Base-by-base conservation (phyloP, 768 basidiomycete genomes). In the Termitomyces sp. region DNA sequence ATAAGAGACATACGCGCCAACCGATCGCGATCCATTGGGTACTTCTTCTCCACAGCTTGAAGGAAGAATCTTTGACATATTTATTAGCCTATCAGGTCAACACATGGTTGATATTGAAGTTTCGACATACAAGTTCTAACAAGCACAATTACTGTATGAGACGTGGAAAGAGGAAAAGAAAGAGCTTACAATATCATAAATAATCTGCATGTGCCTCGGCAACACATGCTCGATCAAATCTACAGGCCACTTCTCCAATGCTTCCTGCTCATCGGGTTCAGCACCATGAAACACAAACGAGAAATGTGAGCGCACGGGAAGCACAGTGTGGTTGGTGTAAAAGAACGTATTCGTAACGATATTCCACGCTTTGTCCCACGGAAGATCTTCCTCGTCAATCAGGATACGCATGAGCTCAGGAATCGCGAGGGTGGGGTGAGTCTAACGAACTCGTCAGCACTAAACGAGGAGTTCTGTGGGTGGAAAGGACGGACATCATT, bases 291-390 rank as follows among this genome's bases (percentile, higher is more conserved):
- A n/a, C 19, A 15, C 4, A 10, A 10, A 33, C n/a, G 15, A 23
- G 21, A 49, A 33, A 37, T 5, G 15, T 49, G 48, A 63, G 79
- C 83, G 64, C 41, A 88, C 92, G 23, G 93, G 91, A 31, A 97
- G 77, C 31, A 98, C 94, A 8, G 91, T 94, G 71, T 94, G 94
- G 69, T 96, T 97, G 10, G 94, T 98, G 75, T 94, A 98, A 71
- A 91, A 94, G 76, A 97, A 95, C 2, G 91, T 93, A 67, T 87
- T 87, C 52, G 85, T 91, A 45, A 88, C 85, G 63, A 98, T 92
- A 23, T 78, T 70, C 97, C 97, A 99, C 4, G 97, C 95, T 15
- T 71, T 63, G 60, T 84, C 82, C 90, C 94, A 99, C 1, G 74
- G 63, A 19, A 94, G 66, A 37, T 94, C 91, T 69, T 98, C 96